phyloP scores from a whole-genome alignment of 345 rosid genomes.

The Stellera chamaejasme region DNA sequence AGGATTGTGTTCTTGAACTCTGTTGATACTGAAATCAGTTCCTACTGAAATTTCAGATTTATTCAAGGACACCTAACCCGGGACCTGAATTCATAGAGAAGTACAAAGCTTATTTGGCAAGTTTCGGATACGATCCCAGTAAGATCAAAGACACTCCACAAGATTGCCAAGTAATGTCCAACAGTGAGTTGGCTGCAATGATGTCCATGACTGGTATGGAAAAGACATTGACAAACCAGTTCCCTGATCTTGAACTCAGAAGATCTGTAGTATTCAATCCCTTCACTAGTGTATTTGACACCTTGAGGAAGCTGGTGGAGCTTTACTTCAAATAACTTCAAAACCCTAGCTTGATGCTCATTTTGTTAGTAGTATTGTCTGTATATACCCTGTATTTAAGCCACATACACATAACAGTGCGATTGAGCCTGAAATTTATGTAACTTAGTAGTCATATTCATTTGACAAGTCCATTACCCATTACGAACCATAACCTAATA shows the following conservation, averaged over 20 bases:
- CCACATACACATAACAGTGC: too few species aligned
- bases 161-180: slow-evolving; percentile 84
- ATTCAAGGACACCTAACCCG: slow-evolving; percentile 78
- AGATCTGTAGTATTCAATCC: slow-evolving; percentile 52
- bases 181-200: slow-evolving; percentile 79
- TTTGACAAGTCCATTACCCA: too few species aligned
- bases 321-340: slow-evolving; percentile 62
- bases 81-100: slow-evolving; percentile 77
- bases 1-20: neutral
- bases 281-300: slow-evolving; percentile 73
- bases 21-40: neutral
- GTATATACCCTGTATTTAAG: too few species aligned
- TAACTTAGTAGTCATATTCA: too few species aligned
- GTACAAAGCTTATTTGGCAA: slow-evolving; percentile 59
- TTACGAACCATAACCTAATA: too few species aligned
- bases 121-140: slow-evolving; percentile 67
- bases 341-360: too few species aligned
- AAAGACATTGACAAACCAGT: slow-evolving; percentile 76
- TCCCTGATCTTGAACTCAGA: slow-evolving; percentile 68
- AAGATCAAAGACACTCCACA: slow-evolving; percentile 92
- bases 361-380: too few species aligned
- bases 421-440: too few species aligned
- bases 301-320: slow-evolving; percentile 79
- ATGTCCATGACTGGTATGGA: slow-evolving; percentile 96
- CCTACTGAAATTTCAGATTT: slow-evolving; percentile 39